phyloP scores from a whole-genome alignment of 495 filamentous ascomycete species.

The Aspergillus ellipticus region DNA sequence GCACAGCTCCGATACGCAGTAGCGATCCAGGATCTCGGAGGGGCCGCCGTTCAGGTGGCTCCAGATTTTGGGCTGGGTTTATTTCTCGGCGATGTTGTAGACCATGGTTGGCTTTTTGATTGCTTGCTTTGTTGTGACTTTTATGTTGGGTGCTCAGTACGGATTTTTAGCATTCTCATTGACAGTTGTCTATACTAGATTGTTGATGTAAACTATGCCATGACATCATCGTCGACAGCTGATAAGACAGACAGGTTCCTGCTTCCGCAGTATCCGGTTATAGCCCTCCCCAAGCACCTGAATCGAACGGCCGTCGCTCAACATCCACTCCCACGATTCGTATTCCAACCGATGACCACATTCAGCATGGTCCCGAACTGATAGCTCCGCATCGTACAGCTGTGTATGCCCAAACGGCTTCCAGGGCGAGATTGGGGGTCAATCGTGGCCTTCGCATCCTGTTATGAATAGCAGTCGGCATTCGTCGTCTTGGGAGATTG shows the following conservation, averaged over 20 bases:
- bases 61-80: slow-evolving; percentile 6
- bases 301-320: slow-evolving; percentile 16
- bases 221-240: no score
- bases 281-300: no score
- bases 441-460: slow-evolving; percentile 16
- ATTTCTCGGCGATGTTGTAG: slow-evolving; percentile 8
- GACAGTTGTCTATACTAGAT: no score
- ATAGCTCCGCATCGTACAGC: slow-evolving; percentile 21
- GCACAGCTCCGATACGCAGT: slow-evolving; percentile 9
- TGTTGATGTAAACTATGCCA: no score
- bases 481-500: slow-evolving; percentile 24
- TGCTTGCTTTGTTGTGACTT: no score
- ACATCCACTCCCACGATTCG: slow-evolving; percentile 22
- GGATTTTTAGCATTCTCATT: no score
- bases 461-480: slow-evolving; percentile 28
- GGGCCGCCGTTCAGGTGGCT: slow-evolving; percentile 6
- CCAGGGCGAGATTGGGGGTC: slow-evolving; percentile 22
- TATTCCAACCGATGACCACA: slow-evolving; percentile 27
- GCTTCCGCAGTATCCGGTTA: no score
- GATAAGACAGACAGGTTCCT: no score
- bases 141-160: no score
- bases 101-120: no score
- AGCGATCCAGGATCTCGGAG: slow-evolving; percentile 5
- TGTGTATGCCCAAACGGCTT: slow-evolving; percentile 25
- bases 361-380: slow-evolving; percentile 23